Percentiles rank a stretch among this genome's conserved stretches.
Conservation (phyloP, 2,329 filamentous ascomycete genomes). For the Tolypocladium guangdongense region DNA sequence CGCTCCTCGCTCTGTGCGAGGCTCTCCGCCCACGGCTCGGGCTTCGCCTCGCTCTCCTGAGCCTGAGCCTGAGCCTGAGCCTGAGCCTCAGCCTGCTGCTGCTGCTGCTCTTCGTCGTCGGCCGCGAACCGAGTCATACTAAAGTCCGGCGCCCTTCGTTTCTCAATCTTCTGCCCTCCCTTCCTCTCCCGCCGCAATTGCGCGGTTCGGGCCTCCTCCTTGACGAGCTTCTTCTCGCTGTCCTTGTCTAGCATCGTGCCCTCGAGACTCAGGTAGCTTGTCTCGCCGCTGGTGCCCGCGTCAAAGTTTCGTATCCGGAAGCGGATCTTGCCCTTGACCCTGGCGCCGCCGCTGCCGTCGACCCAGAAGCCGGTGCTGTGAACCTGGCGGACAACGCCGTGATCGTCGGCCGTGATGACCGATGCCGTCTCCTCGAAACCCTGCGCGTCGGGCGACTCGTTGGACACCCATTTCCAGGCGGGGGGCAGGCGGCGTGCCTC, state of each 20-base stretch:
- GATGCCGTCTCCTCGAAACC: conserved; percentile 31
- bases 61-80: neutral
- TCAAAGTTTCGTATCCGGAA: conserved; percentile 84
- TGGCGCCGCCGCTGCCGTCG: conserved; percentile 59
- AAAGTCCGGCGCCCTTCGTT: conserved; percentile 37
- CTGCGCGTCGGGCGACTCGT: conserved; percentile 28
- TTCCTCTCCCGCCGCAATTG: conserved; percentile 24
- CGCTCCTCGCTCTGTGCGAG: conserved; percentile 8
- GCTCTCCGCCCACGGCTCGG: conserved; percentile 11
- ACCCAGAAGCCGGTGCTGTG: conserved; percentile 63
- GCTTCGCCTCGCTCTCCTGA: conserved; percentile 11
- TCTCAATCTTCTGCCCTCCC: conserved; percentile 15
- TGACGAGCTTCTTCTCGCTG: conserved; percentile 48
- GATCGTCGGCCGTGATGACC: conserved; percentile 32
- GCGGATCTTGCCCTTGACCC: conserved; percentile 57
- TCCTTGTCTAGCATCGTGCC: conserved; percentile 70
- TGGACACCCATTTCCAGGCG: conserved; percentile 70
- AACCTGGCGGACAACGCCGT: conserved; percentile 41
- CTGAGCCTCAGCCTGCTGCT: neutral
- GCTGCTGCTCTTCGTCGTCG: conserved; percentile 32
- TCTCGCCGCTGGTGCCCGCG: conserved; percentile 60
- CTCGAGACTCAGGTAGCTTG: conserved; percentile 74
- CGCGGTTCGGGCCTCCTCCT: conserved; percentile 32
- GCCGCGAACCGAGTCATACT: conserved; percentile 44
- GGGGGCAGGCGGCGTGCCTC: conserved; percentile 63